Conservation (phyloP, 352 stramenopile genomes). For the Chrysophaeum taylorii region DNA sequence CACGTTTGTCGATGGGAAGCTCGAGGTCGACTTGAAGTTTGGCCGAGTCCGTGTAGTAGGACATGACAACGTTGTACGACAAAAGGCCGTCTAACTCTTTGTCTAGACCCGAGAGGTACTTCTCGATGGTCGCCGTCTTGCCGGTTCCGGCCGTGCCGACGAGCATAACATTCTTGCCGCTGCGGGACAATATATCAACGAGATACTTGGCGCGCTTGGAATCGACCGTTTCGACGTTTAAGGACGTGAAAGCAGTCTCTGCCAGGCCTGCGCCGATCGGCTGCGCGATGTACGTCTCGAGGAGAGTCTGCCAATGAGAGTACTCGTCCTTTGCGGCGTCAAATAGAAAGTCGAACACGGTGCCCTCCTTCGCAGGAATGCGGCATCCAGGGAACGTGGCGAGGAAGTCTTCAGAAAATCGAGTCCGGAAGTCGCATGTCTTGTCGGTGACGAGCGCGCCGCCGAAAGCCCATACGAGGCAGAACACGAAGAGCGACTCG, state of each 20-base stretch:
- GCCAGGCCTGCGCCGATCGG: constrained; percentile 76
- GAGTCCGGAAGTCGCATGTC: constrained; percentile 57
- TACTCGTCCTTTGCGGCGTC: constrained; percentile 79
- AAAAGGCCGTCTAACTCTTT: constrained; percentile 83
- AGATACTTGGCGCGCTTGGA: constrained; percentile 85
- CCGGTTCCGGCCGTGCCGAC: constrained; percentile 88
- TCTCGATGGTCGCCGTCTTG: constrained; percentile 92
- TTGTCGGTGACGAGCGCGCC: constrained; percentile 85
- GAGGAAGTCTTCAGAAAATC: constrained; percentile 59
- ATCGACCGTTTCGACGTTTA: constrained; percentile 90
- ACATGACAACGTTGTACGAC: constrained; percentile 93
- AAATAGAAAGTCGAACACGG: constrained; percentile 95
- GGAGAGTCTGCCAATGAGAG: constrained; percentile 78
- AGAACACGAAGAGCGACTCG: constrained; percentile 90
- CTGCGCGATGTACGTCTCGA: constrained; percentile 49
- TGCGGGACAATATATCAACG: constrained; percentile 80
- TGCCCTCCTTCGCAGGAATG: constrained; percentile 66
- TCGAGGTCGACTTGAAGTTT: constrained; percentile 88
- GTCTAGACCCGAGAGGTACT: constrained; percentile 66
- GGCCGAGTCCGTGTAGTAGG: constrained; percentile 87
- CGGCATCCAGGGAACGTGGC: constrained; percentile 46
- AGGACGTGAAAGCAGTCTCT: constrained; percentile 86
- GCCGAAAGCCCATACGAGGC: constrained; percentile 87
- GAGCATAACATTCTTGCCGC: constrained; percentile 83
- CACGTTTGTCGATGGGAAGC: constrained; percentile 90